Conservation (phyloP, 1,284 basidiomycete species). For the Rhodotorula sp. region DNA sequence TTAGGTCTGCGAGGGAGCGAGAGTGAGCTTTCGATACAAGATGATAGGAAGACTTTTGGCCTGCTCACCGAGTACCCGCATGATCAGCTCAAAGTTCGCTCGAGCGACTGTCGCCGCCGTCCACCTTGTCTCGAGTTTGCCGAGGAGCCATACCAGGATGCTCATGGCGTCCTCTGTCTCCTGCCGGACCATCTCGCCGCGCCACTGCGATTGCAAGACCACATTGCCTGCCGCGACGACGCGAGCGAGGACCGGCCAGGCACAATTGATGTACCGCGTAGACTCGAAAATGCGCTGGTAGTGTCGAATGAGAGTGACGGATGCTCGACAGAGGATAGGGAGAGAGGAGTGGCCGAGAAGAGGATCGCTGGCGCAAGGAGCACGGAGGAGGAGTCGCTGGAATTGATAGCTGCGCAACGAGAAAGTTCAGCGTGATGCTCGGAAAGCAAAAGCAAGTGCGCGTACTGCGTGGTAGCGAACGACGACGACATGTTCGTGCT, state of each 20-base stretch:
- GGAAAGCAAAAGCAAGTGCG: not conserved
- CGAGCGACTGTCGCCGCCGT: not conserved
- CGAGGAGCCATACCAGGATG: conserved; percentile 7
- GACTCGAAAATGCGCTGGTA: conserved; percentile 2
- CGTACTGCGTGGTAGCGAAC: conserved; percentile 11
- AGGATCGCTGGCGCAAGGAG: conserved; percentile 4
- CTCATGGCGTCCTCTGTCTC: conserved; percentile 6
- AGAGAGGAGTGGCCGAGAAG: not conserved
- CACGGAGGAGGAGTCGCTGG: conserved; percentile 2
- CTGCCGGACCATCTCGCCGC: conserved; percentile 2
- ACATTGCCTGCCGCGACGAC: conserved; percentile 14
- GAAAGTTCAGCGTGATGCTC: not conserved
- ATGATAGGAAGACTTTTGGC: not conserved
- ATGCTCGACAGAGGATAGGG: no score
- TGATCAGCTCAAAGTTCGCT: not conserved
- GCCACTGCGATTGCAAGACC: conserved; percentile 3
- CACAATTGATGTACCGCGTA: conserved; percentile 7
- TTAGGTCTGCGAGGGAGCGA: not conserved
- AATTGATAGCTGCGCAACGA: not conserved
- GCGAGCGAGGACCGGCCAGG: conserved; percentile 13
- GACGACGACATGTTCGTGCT: not conserved
- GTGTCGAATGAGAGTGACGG: not conserved
- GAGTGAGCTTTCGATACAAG: no score
- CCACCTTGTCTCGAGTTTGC: not conserved
- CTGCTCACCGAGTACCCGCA: conserved; percentile 1